A percentile compares a stretch with the other conserved stretches of the same genome.
Conservation (phyloP, 495 filamentous ascomycete genomes). For the Podospora fimiseda region DNA sequence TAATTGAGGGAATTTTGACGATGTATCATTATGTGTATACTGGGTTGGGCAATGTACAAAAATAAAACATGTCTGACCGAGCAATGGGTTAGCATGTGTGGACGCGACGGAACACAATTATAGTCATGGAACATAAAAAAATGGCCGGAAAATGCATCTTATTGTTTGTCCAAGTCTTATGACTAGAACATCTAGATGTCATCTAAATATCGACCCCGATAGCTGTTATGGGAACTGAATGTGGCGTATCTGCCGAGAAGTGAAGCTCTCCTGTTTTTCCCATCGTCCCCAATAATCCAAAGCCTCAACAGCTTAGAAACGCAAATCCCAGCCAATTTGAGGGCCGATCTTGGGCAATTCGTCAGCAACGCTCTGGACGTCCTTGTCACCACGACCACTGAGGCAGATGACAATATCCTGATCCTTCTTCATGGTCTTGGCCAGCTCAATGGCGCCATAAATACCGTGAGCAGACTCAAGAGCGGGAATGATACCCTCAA, state of each 20-base stretch:
- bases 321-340: constrained; percentile 91
- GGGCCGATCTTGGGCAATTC: constrained; percentile 85
- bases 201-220: not conserved
- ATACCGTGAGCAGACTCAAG: constrained; percentile 92
- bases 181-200: not conserved
- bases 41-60: not conserved
- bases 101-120: too few species aligned
- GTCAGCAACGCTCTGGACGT: constrained; percentile 96
- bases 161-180: not conserved
- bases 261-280: not conserved
- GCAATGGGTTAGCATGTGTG: not conserved
- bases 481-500: constrained; percentile 95
- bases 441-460: constrained; percentile 79
- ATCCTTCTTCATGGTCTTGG: constrained; percentile 83
- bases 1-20: constrained; percentile 15
- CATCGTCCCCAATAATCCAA: not conserved
- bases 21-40: not conserved
- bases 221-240: not conserved
- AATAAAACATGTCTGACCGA: not conserved
- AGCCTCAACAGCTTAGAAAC: constrained; percentile 43
- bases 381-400: constrained; percentile 91
- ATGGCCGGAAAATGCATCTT: not conserved
- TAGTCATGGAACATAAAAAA: not conserved
- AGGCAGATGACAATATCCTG: constrained; percentile 93
- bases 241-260: not conserved